A percentile compares a stretch with the other conserved stretches of the same genome.
Conservation (phyloP, 192 early-diverging fungal genomes). For the Geranomyces variabilis region DNA sequence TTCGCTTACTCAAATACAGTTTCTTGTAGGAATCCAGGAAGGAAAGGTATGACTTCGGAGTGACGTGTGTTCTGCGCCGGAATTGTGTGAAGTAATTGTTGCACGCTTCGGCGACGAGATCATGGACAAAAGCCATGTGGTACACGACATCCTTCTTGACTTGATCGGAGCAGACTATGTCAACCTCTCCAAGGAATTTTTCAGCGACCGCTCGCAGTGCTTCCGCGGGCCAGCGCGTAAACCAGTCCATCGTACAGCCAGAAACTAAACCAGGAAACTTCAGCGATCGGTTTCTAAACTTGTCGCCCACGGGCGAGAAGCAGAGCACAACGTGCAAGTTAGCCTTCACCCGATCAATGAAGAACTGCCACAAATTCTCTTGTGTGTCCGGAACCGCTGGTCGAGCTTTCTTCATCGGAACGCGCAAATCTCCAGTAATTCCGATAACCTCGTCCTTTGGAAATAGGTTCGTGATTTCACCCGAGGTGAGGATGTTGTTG, state of each 20-base stretch:
- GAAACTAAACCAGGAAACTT: constrained; percentile 68
- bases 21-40: constrained; percentile 63
- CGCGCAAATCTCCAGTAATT: constrained; percentile 58
- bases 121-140: constrained; percentile 68
- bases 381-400: constrained; percentile 62
- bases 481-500: constrained; percentile 69
- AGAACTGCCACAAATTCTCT: constrained; percentile 71
- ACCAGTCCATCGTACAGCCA: constrained; percentile 71
- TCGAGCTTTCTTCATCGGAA: constrained; percentile 61
- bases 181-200: constrained; percentile 61
- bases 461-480: constrained; percentile 67
- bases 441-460: constrained; percentile 67
- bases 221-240: constrained; percentile 65
- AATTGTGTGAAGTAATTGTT: constrained; percentile 66
- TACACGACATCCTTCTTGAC: constrained; percentile 63
- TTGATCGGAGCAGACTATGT: constrained; percentile 58
- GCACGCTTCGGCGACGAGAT: constrained; percentile 64
- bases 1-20: constrained; percentile 52
- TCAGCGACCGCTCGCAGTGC: constrained; percentile 61
- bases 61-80: constrained; percentile 64
- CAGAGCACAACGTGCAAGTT: constrained; percentile 69
- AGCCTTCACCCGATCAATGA: constrained; percentile 68
- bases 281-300: constrained; percentile 66
- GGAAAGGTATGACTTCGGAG: constrained; percentile 66
- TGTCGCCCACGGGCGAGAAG: constrained; percentile 69